phyloP scores from a whole-genome alignment of 768 basidiomycete species.

The Clitopilus passeckerianus region DNA sequence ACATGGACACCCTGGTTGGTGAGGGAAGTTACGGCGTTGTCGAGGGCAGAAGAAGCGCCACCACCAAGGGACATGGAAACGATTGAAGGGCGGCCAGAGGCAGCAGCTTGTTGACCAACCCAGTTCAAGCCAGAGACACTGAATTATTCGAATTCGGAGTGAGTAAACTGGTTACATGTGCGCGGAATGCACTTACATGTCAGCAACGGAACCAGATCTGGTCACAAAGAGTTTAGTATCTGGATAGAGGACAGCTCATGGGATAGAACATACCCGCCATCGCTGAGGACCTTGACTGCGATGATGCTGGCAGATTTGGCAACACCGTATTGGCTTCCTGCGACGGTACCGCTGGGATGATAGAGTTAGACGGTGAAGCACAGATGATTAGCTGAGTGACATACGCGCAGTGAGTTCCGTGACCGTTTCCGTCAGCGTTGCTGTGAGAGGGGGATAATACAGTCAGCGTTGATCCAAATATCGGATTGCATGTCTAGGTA shows the following conservation, averaged over 20 bases:
- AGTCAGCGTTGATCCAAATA: too few species aligned
- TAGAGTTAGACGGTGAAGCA: background rate
- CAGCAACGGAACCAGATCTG: slow-evolving; percentile 11
- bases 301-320: slow-evolving; percentile 24
- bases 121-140: slow-evolving; percentile 4
- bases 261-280: slow-evolving; percentile 18
- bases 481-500: background rate
- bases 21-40: slow-evolving; percentile 3
- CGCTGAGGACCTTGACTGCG: slow-evolving; percentile 37
- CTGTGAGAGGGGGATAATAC: background rate
- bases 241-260: background rate
- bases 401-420: slow-evolving; percentile 36
- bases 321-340: slow-evolving; percentile 27
- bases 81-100: slow-evolving; percentile 1
- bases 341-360: slow-evolving; percentile 23
- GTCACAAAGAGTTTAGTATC: background rate
- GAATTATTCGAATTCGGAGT: background rate
- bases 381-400: slow-evolving; percentile 1
- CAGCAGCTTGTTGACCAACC: background rate
- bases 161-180: background rate
- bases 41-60: background rate
- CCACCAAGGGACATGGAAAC: slow-evolving; percentile 4
- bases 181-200: slow-evolving; percentile 14
- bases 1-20: slow-evolving; percentile 22
- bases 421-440: slow-evolving; percentile 33